Percentiles rank a stretch among this genome's conserved stretches.
phyloP scores from a whole-genome alignment of 139 green algal species.

The Spirogloea muscicola region DNA sequence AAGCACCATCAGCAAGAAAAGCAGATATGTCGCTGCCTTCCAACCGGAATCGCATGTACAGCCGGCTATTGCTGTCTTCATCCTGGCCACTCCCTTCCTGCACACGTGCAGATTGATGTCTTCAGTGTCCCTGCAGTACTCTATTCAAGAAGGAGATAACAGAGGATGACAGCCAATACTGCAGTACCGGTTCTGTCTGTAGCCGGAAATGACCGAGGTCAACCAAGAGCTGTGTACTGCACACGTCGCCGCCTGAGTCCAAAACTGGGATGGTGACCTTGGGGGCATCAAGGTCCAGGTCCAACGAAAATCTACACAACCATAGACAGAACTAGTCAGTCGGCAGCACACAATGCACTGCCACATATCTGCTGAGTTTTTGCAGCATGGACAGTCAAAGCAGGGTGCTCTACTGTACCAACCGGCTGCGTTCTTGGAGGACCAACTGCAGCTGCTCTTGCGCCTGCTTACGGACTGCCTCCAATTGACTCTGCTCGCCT shows the following conservation, averaged over 20 bases:
- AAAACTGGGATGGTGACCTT: constrained; percentile 65
- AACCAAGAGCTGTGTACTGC: constrained; percentile 23
- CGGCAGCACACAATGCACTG: too few relatives aligned
- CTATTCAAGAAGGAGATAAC: too few relatives aligned
- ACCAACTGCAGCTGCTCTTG: constrained; percentile 36
- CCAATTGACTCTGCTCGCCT: constrained; percentile 48
- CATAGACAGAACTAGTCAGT: too few relatives aligned
- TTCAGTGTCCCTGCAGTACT: too few relatives aligned
- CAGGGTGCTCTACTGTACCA: too few relatives aligned
- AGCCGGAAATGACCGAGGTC: constrained; percentile 49
- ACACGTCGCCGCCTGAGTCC: neutral
- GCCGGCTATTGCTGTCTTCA: constrained; percentile 7
- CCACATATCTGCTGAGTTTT: too few relatives aligned
- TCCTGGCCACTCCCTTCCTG: too few relatives aligned
- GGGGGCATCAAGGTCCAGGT: constrained; percentile 73
- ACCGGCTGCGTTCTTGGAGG: constrained; percentile 12
- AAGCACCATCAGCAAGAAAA: constrained; percentile 31
- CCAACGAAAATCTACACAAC: constrained; percentile 28
- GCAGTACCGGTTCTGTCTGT: constrained; percentile 33
- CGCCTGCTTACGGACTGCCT: constrained; percentile 45
- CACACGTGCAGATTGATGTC: too few relatives aligned
- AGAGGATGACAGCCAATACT: too few relatives aligned
- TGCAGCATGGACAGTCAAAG: too few relatives aligned
- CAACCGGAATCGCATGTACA: constrained; percentile 74
- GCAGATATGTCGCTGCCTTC: constrained; percentile 40